Base-by-base conservation (phyloP, 1,139 yeast species). In the Taphrina betulina region DNA sequence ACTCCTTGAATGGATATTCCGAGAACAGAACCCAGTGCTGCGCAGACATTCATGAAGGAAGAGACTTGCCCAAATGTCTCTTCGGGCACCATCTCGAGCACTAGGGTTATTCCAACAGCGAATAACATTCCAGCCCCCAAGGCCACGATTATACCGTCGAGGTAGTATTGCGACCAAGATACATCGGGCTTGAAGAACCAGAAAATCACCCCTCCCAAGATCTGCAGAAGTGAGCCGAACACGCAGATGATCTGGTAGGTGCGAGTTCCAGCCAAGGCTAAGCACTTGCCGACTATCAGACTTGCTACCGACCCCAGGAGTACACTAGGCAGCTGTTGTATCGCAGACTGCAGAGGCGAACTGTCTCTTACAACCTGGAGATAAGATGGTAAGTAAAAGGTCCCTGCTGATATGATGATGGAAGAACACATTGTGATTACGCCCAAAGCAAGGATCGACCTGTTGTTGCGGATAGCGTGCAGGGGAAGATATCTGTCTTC, bases 321-420 rank as follows among this genome's bases (percentile, higher is more conserved):
- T 3, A 50, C 40, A 10, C 26, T 7, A 3, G 54, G 54, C n/a
- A 50, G 28, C 23, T 22, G 46, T 14, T 38, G 38, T 14, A 33
- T 17, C 14, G 54, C 54, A n/a, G n/a, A n/a, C n/a, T n/a, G n/a
- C n/a, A n/a, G n/a, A n/a, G n/a, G n/a, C n/a, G n/a, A n/a, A n/a
- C n/a, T n/a, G n/a, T 26, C 46, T 3, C 54, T 38, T 4, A 50
- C 54, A 8, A 50, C n/a, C 24, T 50, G 46, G 14, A 50, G 44
- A 26, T 50, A 50, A 8, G 43, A 46, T 14, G 54, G 54, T 40
- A 42, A 10, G 23, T 29, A 50, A 33, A 50, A 50, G 3, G 54
- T 50, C 2, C 34, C 40, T 3, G 46, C 40, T 16, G 38, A 33
- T n/a, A 40, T 17, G 26, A 40, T 23, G 10, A 41, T 8, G 19